Conservation (phyloP, 1,284 basidiomycete genomes). For the Moniliophthora roreri region DNA sequence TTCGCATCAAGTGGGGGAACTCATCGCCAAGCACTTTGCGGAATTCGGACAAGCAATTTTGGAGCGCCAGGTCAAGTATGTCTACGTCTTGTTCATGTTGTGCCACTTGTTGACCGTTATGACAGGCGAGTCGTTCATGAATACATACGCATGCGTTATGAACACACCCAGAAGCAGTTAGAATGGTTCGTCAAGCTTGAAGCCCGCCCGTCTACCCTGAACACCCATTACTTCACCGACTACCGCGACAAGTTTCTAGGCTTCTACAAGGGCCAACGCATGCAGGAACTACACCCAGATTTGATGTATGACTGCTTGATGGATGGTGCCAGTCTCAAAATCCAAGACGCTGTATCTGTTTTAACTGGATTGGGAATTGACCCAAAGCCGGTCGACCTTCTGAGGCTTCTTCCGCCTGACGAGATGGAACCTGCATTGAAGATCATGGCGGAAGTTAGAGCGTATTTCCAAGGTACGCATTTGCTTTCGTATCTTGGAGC, state of each 20-base stretch:
- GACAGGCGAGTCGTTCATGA: constrained; percentile 37
- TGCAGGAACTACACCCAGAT: constrained; percentile 27
- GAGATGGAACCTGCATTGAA: constrained; percentile 52
- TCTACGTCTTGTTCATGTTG: constrained; percentile 4
- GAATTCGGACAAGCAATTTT: constrained; percentile 53
- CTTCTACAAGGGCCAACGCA: constrained; percentile 44
- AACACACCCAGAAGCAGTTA: constrained; percentile 39
- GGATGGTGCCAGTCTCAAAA: not conserved
- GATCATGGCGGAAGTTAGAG: constrained; percentile 72
- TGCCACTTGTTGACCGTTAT: not conserved
- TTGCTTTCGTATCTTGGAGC: not conserved
- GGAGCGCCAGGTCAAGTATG: constrained; percentile 54
- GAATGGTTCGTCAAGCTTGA: constrained; percentile 57
- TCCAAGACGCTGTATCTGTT: constrained; percentile 34
- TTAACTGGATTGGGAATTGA: constrained; percentile 46
- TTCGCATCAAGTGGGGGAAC: constrained; percentile 33
- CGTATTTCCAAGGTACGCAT: constrained; percentile 66
- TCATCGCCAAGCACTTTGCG: constrained; percentile 49
- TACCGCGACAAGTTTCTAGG: constrained; percentile 58
- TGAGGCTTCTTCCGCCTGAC: constrained; percentile 54
- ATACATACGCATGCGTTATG: constrained; percentile 38
- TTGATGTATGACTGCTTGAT: constrained; percentile 26
- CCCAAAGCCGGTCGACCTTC: constrained; percentile 41
- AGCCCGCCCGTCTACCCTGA: constrained; percentile 51
- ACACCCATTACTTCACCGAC: constrained; percentile 55